Conservation (phyloP, 2,329 filamentous ascomycete species). For the Ampelomyces quisqualis region DNA sequence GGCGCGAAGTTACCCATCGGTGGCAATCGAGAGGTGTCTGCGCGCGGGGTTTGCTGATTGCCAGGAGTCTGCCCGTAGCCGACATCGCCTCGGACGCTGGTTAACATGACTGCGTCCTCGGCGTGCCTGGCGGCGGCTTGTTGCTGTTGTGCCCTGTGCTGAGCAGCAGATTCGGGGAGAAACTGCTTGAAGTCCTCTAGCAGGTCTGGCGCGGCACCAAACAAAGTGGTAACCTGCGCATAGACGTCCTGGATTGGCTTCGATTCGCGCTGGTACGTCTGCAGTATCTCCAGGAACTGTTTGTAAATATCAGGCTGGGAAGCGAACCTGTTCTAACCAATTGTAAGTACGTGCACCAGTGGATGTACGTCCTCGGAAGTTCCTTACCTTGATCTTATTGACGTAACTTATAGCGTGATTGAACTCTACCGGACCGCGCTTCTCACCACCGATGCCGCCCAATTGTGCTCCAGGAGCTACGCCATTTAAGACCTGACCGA, state of each 20-base stretch:
- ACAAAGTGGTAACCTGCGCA: slow-evolving; percentile 90
- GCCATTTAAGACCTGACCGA: slow-evolving; percentile 63
- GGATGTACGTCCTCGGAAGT: not conserved
- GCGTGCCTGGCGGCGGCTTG: slow-evolving; percentile 60
- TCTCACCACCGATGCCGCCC: slow-evolving; percentile 61
- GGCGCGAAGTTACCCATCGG: slow-evolving; percentile 94
- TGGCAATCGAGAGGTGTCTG: slow-evolving; percentile 62
- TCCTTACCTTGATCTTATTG: slow-evolving; percentile 92
- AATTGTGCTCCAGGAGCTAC: slow-evolving; percentile 60
- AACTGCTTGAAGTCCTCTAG: slow-evolving; percentile 99
- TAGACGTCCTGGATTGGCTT: slow-evolving; percentile 99
- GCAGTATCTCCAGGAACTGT: slow-evolving; percentile 95
- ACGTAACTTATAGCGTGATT: slow-evolving; percentile 99
- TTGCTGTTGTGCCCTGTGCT: slow-evolving; percentile 57
- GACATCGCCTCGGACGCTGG: slow-evolving; percentile 60
- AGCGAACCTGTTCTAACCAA: slow-evolving; percentile 82
- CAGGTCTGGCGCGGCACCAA: slow-evolving; percentile 89
- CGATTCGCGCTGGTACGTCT: slow-evolving; percentile 96
- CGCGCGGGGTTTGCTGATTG: slow-evolving; percentile 51
- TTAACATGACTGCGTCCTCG: slow-evolving; percentile 69
- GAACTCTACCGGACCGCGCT: slow-evolving; percentile 93
- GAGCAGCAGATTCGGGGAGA: slow-evolving; percentile 81
- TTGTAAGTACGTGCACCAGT: slow-evolving; percentile 11
- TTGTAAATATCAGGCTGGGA: slow-evolving; percentile 98
- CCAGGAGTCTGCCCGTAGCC: slow-evolving; percentile 47